phyloP scores from a whole-genome alignment of 768 basidiomycete genomes.

The Boletus sensibilis region DNA sequence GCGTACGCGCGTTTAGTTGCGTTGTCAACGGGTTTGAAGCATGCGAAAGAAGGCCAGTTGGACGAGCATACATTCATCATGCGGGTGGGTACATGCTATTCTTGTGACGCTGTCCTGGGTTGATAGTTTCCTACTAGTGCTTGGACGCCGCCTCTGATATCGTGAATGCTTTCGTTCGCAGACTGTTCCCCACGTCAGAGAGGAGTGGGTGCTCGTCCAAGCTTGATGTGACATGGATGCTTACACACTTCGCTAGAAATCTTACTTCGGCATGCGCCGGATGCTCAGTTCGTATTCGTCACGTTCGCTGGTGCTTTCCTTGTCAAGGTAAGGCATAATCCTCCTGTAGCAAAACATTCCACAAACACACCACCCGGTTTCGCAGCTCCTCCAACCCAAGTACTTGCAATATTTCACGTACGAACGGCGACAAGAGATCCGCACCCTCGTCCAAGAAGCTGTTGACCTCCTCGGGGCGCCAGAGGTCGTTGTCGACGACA shows the following conservation, averaged over 20 bases:
- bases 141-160: slow-evolving; percentile 65
- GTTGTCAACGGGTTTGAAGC: slow-evolving; percentile 75
- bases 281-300: slow-evolving; percentile 75
- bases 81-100: slow-evolving; percentile 46
- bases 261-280: slow-evolving; percentile 71
- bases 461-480: slow-evolving; percentile 66
- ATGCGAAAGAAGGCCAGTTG: slow-evolving; percentile 54
- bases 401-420: slow-evolving; percentile 59
- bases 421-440: slow-evolving; percentile 62
- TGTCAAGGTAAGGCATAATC: slow-evolving; percentile 54
- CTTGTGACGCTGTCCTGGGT: neutral
- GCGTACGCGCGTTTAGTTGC: slow-evolving; percentile 69
- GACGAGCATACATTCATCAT: slow-evolving; percentile 66
- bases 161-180: slow-evolving; percentile 57
- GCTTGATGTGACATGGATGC: neutral
- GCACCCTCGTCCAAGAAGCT: slow-evolving; percentile 59
- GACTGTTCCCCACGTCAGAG: slow-evolving; percentile 49
- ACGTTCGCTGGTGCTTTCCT: slow-evolving; percentile 83
- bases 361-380: neutral
- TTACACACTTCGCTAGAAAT: slow-evolving; percentile 37
- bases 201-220: slow-evolving; percentile 44
- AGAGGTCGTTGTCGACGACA: slow-evolving; percentile 75
- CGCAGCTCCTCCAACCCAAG: slow-evolving; percentile 75
- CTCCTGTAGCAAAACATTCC: neutral
- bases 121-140: slow-evolving; percentile 43